phyloP scores from a whole-genome alignment of 2,329 filamentous ascomycete species.

The Diplocarpon rosae region DNA sequence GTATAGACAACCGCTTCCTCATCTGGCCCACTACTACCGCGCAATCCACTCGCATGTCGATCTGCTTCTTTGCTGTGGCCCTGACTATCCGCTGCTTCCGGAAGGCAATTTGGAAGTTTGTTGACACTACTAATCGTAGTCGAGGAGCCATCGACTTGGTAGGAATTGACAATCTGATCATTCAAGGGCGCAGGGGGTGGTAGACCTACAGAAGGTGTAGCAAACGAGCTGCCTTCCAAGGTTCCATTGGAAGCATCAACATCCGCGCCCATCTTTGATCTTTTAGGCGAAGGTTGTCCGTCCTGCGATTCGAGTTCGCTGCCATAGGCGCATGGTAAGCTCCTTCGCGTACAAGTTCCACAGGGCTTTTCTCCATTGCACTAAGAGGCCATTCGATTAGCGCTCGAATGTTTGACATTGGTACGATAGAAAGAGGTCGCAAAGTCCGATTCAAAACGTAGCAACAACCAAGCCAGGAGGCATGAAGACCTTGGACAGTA shows the following conservation, averaged over 20 bases:
- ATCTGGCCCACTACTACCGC: constrained; percentile 33
- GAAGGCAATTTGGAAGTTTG: background rate
- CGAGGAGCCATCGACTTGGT: too few relatives aligned
- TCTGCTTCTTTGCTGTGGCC: background rate
- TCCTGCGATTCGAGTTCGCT: constrained; percentile 23
- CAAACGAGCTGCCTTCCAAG: too few relatives aligned
- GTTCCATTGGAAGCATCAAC: too few relatives aligned
- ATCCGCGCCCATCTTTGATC: too few relatives aligned
- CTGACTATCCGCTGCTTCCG: background rate
- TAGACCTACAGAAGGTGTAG: too few relatives aligned
- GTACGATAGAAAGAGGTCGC: too few relatives aligned
- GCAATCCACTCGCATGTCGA: background rate
- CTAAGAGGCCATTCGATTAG: constrained; percentile 4
- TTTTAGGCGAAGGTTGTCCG: constrained; percentile 26
- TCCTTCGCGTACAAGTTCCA: constrained; percentile 45
- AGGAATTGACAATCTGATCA: too few relatives aligned
- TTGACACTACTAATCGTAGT: background rate
- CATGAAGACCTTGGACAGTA: too few relatives aligned
- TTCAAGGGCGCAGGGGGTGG: too few relatives aligned
- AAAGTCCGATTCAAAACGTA: too few relatives aligned
- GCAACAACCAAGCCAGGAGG: too few relatives aligned
- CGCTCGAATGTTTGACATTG: too few relatives aligned
- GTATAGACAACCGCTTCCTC: constrained; percentile 46
- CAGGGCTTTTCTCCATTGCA: constrained; percentile 36
- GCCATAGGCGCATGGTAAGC: constrained; percentile 34